Evolutionary conservation across 768 basidiomycete species (phyloP).

Genomic region (Agaricus blazei): DNA sequence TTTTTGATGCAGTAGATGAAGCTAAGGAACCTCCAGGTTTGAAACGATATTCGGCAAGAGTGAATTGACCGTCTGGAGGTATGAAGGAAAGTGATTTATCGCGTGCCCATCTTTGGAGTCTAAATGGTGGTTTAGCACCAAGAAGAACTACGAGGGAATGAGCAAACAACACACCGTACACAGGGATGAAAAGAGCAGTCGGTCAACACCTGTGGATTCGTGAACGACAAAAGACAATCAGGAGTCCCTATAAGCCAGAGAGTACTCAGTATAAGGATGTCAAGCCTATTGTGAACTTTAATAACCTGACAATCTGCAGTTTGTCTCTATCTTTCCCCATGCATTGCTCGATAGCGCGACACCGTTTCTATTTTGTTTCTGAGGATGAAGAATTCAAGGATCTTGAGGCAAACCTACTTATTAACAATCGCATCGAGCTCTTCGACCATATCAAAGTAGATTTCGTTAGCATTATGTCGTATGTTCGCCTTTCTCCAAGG

Average conservation of each 20-base stretch:
- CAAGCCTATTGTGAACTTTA: background rate
- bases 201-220: conserved; percentile 64
- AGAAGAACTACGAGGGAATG: background rate
- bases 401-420: conserved; percentile 41
- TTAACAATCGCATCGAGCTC: conserved; percentile 74
- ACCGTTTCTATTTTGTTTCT: conserved; percentile 49
- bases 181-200: conserved; percentile 92
- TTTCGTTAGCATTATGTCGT: conserved; percentile 83
- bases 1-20: conserved; percentile 16
- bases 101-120: conserved; percentile 74
- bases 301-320: conserved; percentile 71
- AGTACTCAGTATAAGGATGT: conserved; percentile 7
- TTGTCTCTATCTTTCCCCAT: conserved; percentile 74
- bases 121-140: conserved; percentile 22
- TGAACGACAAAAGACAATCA: conserved; percentile 76
- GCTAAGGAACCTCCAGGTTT: conserved; percentile 30
- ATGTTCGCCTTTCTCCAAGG: conserved; percentile 89
- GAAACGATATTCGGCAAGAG: conserved; percentile 79
- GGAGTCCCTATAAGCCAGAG: conserved; percentile 60
- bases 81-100: conserved; percentile 83
- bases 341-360: conserved; percentile 60
- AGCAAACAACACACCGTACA: conserved; percentile 56
- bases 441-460: conserved; percentile 89
- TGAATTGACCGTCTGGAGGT: conserved; percentile 89
- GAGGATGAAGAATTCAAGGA: conserved; percentile 2